Evolutionary conservation across 2,329 filamentous ascomycete genomes (phyloP), one percentile per base, ranked within the genome.

Genomic region (Microsporum ferrugineum): DNA sequence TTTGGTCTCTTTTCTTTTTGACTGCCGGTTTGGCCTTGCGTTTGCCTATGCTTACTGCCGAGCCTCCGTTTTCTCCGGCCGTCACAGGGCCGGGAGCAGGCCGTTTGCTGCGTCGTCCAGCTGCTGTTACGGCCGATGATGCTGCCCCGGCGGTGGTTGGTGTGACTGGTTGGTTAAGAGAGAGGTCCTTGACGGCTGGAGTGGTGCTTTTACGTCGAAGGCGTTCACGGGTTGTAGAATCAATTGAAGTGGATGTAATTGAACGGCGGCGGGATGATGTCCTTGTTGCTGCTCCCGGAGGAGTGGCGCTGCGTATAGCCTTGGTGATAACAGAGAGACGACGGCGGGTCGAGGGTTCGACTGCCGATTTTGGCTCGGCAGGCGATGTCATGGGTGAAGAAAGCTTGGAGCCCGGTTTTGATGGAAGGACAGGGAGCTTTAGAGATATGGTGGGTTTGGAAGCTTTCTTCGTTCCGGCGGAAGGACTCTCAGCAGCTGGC

Each of bases 1-100:
- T 59, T 5, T 65, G 68, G 61, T 79, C 80, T 51, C 72, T 73
- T 10, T 70, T 65, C 38, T 71, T 69, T 63, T 73, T 75, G 66
- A 77, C 76, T 57, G 69, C 67, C 1, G 81, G 81, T 58, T 81
- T 81, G 36, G 76, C 78, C 63, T 83, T 83, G 41, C 84, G 79
- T 66, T 79, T 80, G 38, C 82, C 83, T 58, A 84, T 80, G 60
- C 81, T 84, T 41, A 86, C 81, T 51, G 84, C 84, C 47, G 82
- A 81, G 57, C 82, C 82, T 29, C 82, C 82, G 63, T 82, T 79
- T 63, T 82, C 80, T 57, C 79, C 79, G 27, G 78, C 77, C 5
- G 80, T 82, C 43, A 86, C 78, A 1, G 81, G 78, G 12, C 84
- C 84, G 12, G 83, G 84, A 3, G 82, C 82, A 4, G 83, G 83